A percentile compares a stretch with the other conserved stretches of the same genome.
These are phyloP conservation scores for Cylindrodendrum hubeiense DNA, from an alignment of 2,329 filamentous ascomycete genomes.

Conservation along the genomic window DNA sequence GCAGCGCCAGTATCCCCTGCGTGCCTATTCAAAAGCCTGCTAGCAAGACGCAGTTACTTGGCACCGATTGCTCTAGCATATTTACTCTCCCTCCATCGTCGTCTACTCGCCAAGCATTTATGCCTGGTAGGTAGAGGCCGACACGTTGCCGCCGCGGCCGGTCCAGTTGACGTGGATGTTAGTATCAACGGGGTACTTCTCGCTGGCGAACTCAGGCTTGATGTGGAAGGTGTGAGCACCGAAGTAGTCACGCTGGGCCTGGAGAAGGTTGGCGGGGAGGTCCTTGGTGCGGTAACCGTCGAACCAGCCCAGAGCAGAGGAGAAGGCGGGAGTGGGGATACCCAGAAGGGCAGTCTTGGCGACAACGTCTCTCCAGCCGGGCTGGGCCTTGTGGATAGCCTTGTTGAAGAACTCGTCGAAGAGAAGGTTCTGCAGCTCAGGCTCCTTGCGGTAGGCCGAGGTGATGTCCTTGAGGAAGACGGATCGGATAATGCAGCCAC, in stretches of 20 bases:
- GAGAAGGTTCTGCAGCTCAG: slow-evolving; percentile 96
- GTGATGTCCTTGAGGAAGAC: slow-evolving; percentile 99
- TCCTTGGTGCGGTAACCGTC: slow-evolving; percentile 98
- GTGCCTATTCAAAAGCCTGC: slow-evolving; percentile 40
- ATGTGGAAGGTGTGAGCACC: slow-evolving; percentile 92
- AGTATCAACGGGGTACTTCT: slow-evolving; percentile 85
- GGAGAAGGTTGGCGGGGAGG: slow-evolving; percentile 96
- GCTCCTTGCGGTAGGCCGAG: slow-evolving; percentile 92
- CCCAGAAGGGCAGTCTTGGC: slow-evolving; percentile 93
- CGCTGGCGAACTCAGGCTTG: slow-evolving; percentile 83
- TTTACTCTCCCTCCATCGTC: slow-evolving; percentile 34
- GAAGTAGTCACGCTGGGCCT: slow-evolving; percentile 99
- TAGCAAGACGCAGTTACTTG: slow-evolving; percentile 37
- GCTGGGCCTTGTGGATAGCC: slow-evolving; percentile 96
- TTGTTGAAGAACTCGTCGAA: slow-evolving; percentile 99
- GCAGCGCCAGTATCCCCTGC: slow-evolving; percentile 40
- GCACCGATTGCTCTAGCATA: slow-evolving; percentile 33
- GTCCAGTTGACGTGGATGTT: slow-evolving; percentile 99
- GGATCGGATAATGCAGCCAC: slow-evolving; percentile 99
- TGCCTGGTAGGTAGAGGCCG: slow-evolving; percentile 96
- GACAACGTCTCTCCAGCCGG: slow-evolving; percentile 91
- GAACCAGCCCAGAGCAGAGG: slow-evolving; percentile 97
- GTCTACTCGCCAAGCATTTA: slow-evolving; percentile 61
- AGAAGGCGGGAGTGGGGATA: slow-evolving; percentile 96
- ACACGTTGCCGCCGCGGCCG: slow-evolving; percentile 95